Evolutionary conservation across 768 basidiomycete species (phyloP), one percentile per base, ranked within the genome.

Genomic region (Trametes meyenii): DNA sequence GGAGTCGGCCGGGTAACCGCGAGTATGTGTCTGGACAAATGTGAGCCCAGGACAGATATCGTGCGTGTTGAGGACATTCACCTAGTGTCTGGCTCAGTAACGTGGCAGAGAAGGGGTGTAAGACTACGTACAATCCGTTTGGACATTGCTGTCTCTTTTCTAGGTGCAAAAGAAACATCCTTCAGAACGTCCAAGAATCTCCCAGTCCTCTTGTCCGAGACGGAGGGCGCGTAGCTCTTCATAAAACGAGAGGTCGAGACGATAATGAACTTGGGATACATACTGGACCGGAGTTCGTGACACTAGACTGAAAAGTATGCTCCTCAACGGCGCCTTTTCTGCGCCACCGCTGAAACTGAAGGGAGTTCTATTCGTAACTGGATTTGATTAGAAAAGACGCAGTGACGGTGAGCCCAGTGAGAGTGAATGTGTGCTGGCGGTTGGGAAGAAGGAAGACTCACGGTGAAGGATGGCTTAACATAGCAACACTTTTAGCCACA

Each of bases 271-370:
- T 55, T 55, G 23, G 13, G 5, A 17, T 21, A 42, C 53, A 55
- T 55, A 24, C 29, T 55, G 52, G 38, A 53, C 13, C 40, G 52
- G 12, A 53, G 52, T 11, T 53, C 52, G 19, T 39, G 38, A 17
- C 50, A 21, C 2, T 38, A 10, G 5, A 21, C 23, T 8, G 17
- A 5, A 7, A 51, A 35, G 36, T 51, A 17, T 13, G 39, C 5
- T 40, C 39, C 39, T 3, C 29, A 12, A 40, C 11, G 14, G 39
- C 3, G 13, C 39, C 29, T 3, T 33, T 40, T 4, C 4, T 12
- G 39, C 17, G 39, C 17, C 39, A n/a, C 39, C 5, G 11, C 17
- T 40, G 39, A 5, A 40, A 5, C 39, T 40, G 39, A 40, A 12
- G 4, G 39, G 39, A 40, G n/a, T n/a, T n/a, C n/a, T n/a, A n/a